Percentiles rank a stretch among this genome's conserved stretches.
These are phyloP conservation scores for Kwoniella heveanensis DNA, from an alignment of 768 basidiomycete species.

Conservation along the genomic window DNA sequence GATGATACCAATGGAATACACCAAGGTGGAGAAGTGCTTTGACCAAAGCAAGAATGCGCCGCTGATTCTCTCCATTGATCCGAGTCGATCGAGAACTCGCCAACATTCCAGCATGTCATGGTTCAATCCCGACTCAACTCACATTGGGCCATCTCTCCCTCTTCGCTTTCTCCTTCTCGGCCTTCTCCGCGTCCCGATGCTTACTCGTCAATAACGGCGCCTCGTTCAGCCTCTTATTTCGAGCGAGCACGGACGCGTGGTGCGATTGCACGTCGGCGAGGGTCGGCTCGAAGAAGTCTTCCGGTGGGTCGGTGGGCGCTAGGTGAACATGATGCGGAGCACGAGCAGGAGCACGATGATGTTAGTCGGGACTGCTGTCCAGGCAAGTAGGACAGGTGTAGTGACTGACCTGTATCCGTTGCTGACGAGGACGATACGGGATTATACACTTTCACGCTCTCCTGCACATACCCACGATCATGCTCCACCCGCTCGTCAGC, in stretches of 20 bases:
- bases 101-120: background rate
- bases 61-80: no score
- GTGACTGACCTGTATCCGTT: no score
- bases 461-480: no score
- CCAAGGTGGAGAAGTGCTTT: no score
- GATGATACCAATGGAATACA: no score
- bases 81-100: background rate
- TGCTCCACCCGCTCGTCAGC: no score
- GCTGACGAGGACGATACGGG: conserved; percentile 6
- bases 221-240: conserved; percentile 49
- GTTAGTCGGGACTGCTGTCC: background rate
- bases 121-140: conserved; percentile 13
- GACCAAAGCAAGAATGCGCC: no score
- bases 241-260: conserved; percentile 43
- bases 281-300: conserved; percentile 50
- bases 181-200: conserved; percentile 47
- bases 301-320: conserved; percentile 36
- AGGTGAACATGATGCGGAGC: background rate
- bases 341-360: background rate
- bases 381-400: no score
- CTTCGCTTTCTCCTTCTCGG: conserved; percentile 41
- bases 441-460: conserved; percentile 23
- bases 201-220: conserved; percentile 47
- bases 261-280: conserved; percentile 46
- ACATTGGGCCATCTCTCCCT: conserved; percentile 52